Base-by-base conservation (phyloP, 2,329 filamentous ascomycete species). In the Fusarium albidum region DNA sequence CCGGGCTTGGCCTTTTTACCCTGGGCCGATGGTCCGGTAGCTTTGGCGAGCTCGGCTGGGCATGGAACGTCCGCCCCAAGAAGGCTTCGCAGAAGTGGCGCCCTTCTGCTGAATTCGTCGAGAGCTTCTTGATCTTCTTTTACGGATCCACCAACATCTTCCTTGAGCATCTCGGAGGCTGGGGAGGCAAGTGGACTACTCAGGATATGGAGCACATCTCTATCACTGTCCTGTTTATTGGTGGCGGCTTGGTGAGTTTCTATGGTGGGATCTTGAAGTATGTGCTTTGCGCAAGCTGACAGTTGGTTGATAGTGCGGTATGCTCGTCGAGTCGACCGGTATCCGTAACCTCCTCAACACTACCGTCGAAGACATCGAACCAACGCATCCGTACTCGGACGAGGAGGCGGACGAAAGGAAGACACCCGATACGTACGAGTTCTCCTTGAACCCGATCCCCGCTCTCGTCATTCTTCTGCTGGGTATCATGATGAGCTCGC, bases 401-500 rank as follows among this genome's bases (percentile, higher is more conserved):
- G 76, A 82, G 56, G 76, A 82, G 65, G 77, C 61, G 57, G 75
- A 81, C 38, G 84, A 84, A 71, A 75, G 54, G 4, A 42, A 80
- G 44, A 71, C 81, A 14, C 92, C 91, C 1, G 81, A 79, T 48
- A 84, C 85, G 9, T 93, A 96, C 71, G 75, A 79, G 11, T 84
- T 92, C 61, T 91, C 93, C 1, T 80, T 95, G 70, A 97, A 98
- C 71, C 94, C 93, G 1, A 84, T 98, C 64, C 95, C 94, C 0
- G 91, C 88, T 1, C 79, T 98, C 5, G 84, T 96, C 41, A 94
- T 98, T 62, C 79, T 97, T 52, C 79, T 97, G 1, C 80, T 97
- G 2, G 95, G 95, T 28, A 84, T 93, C 70, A 95, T 96, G 90
- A 98, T 98, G 94, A 89, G 89, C 68, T 92, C 90, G 21, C 94